Evolutionary conservation across 1,284 basidiomycete genomes (phyloP), one percentile per base, ranked within the genome.

Genomic region (Stereum hirsutum): DNA sequence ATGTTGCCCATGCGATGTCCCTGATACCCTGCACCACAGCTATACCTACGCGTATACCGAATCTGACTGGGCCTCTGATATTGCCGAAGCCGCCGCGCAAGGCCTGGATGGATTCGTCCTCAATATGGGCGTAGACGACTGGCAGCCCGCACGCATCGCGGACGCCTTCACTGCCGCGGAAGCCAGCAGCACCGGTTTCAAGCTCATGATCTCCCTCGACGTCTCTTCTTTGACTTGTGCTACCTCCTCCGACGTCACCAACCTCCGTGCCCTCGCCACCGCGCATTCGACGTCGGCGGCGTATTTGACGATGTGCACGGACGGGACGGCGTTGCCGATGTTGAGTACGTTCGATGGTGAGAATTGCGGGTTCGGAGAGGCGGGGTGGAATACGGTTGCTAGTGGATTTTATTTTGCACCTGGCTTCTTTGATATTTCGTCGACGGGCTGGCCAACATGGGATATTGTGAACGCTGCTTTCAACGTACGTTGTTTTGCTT

Each of bases 191-290:
- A 44, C 35, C 7, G 15, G 17, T 10, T 78, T 80, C 66, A 72
- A 72, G 56, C 57, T 79, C 27, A 78, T 78, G 65, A 53, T 79
- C 41, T 74, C 71, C 21, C 68, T 79, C 50, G 77, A 80, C 61
- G 74, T 80, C 71, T 30, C 43, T n/a, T 52, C 49, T 10, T 40
- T 71, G 23, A 59, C 66, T 4, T 78, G 77, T 57, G 49, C 50
- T 4, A 51, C 50, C 6, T 43, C 58, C 3, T 48, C 38, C 5
- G 68, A 78, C 52, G 61, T 55, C 10, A 51, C 54, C 19, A 66
- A 71, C 45, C 65, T 75, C n/a, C 49, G 56, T 55, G n/a, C 55
- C 51, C 5, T 74, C 68, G 51, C 60, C 63, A 15, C 47, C 51
- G 24, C 60, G 68, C 50, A 53, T 69, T 0, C n/a, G n/a, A n/a